Evolutionary conservation across 441 rosid species (phyloP).

Genomic region (Erodium trifolium): DNA sequence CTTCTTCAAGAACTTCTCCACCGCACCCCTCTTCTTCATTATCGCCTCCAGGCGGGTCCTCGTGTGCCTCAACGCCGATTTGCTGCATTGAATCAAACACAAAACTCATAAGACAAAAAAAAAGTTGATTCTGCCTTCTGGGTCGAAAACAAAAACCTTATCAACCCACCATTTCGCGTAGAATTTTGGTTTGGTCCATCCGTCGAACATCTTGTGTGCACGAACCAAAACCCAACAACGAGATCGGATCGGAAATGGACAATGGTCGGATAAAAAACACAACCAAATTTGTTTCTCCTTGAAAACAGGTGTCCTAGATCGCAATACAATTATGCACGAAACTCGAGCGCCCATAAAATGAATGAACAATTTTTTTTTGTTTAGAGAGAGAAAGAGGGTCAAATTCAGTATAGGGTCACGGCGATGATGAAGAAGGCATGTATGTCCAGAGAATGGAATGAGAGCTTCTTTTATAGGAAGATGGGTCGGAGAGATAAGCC

Average conservation of each 20-base stretch:
- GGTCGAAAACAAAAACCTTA: background rate
- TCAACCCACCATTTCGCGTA: slow-evolving; percentile 46
- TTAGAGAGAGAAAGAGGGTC: background rate
- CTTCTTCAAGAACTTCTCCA: slow-evolving; percentile 50
- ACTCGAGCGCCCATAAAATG: too few species aligned
- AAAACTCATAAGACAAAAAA: background rate
- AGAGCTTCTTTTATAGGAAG: too few species aligned
- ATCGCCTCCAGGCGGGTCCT: slow-evolving; percentile 52
- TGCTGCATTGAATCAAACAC: slow-evolving; percentile 30
- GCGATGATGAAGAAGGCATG: background rate
- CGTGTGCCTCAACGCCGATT: slow-evolving; percentile 42
- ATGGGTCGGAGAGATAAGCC: too few species aligned
- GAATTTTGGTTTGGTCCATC: slow-evolving; percentile 44
- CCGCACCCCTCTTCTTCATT: slow-evolving; percentile 54
- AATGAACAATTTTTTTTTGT: background rate
- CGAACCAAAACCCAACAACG: too few species aligned
- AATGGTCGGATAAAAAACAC: background rate
- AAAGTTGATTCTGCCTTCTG: background rate
- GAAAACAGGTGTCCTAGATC: too few species aligned
- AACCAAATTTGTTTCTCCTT: background rate
- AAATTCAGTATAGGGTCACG: background rate
- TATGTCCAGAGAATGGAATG: too few species aligned
- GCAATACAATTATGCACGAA: too few species aligned
- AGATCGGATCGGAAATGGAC: background rate
- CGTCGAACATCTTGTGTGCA: slow-evolving; percentile 26